Percentiles rank a stretch among this genome's conserved stretches.
These are phyloP conservation scores for Pichia manshurica DNA, from an alignment of 805 yeast genomes.

Conservation along the genomic window DNA sequence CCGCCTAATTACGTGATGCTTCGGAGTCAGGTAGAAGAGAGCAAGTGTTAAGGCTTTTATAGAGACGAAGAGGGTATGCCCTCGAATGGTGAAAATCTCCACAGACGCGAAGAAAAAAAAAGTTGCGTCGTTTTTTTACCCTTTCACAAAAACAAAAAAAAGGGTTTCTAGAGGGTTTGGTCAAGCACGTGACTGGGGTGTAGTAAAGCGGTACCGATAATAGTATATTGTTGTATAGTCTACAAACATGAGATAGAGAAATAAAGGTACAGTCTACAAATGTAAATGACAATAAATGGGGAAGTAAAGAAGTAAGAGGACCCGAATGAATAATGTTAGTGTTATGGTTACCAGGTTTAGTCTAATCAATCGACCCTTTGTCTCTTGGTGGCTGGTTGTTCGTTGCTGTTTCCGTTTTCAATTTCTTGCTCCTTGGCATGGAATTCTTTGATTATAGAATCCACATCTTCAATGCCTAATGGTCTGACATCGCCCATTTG, in stretches of 20 bases:
- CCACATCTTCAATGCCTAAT: conserved; percentile 55
- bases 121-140: conserved; percentile 1
- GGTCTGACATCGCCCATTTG: conserved; percentile 56
- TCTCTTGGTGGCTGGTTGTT: conserved; percentile 16
- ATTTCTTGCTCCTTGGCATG: conserved; percentile 30
- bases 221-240: no score
- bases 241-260: background rate
- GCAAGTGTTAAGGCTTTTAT: background rate
- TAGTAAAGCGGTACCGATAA: no score
- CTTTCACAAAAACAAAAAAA: no score
- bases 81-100: background rate
- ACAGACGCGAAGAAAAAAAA: background rate
- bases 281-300: no score
- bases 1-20: background rate
- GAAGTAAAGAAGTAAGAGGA: background rate
- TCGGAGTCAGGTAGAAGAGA: background rate
- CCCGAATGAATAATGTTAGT: background rate
- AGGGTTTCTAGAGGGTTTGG: conserved; percentile 4
- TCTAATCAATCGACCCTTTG: conserved; percentile 15
- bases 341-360: no score
- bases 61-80: background rate
- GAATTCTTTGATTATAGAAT: conserved; percentile 51
- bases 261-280: background rate
- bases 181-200: background rate
- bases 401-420: background rate